Conservation (phyloP, 75 land plant species). For the Adiantum capillusveneris region DNA sequence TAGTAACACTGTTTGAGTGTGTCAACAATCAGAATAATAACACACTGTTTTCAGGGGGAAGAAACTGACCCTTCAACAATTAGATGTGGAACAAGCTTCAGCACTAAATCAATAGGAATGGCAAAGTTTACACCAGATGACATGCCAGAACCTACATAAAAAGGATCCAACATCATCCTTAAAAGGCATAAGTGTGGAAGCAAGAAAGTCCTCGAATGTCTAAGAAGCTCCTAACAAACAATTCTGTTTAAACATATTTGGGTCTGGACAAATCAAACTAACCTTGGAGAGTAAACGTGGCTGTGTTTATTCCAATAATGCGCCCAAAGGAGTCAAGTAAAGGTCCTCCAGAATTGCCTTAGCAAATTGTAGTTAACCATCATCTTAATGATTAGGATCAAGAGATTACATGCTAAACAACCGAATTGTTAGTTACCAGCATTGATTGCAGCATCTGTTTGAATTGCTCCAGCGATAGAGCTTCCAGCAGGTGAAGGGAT, state of each 20-base stretch:
- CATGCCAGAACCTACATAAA: slow-evolving; percentile 65
- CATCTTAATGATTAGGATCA: too few species aligned
- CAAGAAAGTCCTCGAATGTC: background rate
- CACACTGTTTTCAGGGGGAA: background rate
- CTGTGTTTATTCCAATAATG: slow-evolving; percentile 91
- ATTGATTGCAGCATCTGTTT: slow-evolving; percentile 93
- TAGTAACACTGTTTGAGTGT: too few species aligned
- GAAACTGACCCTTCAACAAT: slow-evolving; percentile 62
- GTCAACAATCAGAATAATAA: too few species aligned
- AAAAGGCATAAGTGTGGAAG: background rate
- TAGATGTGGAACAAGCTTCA: slow-evolving; percentile 53
- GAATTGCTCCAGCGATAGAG: slow-evolving; percentile 77
- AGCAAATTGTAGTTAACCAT: background rate
- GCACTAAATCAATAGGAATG: slow-evolving; percentile 68
- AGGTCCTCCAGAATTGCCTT: slow-evolving; percentile 98
- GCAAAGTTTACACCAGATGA: slow-evolving; percentile 96
- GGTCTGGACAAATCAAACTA: background rate
- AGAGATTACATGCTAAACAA: background rate
- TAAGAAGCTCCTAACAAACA: too few species aligned
- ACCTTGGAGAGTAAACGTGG: slow-evolving; percentile 91
- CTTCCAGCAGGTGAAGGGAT: slow-evolving; percentile 85
- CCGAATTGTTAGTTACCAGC: slow-evolving; percentile 37
- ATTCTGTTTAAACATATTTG: background rate
- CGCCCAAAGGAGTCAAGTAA: slow-evolving; percentile 77
- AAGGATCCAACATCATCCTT: background rate